Conservation (phyloP, 2,329 filamentous ascomycete species). For the Colletotrichum somersetense region DNA sequence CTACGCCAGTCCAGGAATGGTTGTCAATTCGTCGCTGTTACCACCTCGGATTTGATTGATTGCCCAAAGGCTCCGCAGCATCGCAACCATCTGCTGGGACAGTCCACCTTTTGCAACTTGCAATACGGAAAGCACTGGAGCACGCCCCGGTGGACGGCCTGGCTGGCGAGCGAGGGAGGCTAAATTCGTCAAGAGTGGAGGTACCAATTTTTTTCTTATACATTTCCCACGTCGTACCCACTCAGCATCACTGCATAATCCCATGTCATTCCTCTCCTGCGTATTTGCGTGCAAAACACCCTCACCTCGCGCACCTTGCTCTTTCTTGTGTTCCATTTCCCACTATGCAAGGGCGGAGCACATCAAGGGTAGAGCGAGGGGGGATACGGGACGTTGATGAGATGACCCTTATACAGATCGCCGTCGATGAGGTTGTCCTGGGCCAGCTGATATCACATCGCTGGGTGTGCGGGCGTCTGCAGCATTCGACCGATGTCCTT, state of each 20-base stretch:
- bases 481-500: neutral
- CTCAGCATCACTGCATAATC: conserved; percentile 33
- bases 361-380: neutral
- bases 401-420: conserved; percentile 36
- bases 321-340: neutral
- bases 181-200: conserved; percentile 33
- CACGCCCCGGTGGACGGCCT: conserved; percentile 26
- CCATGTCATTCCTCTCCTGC: conserved; percentile 25
- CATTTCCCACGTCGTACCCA: conserved; percentile 9
- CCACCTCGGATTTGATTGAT: conserved; percentile 20
- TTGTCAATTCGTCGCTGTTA: conserved; percentile 28
- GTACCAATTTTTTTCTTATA: conserved; percentile 3
- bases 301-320: conserved; percentile 7
- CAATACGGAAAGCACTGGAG: conserved; percentile 23
- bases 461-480: conserved; percentile 1
- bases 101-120: conserved; percentile 21
- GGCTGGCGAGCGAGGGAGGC: conserved; percentile 22
- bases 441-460: neutral
- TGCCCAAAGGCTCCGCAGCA: conserved; percentile 21
- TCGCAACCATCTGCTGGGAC: conserved; percentile 13
- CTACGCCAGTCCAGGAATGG: conserved; percentile 31
- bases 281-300: conserved; percentile 29
- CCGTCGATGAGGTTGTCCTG: conserved; percentile 28
- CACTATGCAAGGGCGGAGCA: conserved; percentile 9
- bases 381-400: conserved; percentile 16